Evolutionary conservation across 1,139 yeast species (phyloP), one percentile per base, ranked within the genome.

Genomic region (Kurtzmaniella natalensis): DNA sequence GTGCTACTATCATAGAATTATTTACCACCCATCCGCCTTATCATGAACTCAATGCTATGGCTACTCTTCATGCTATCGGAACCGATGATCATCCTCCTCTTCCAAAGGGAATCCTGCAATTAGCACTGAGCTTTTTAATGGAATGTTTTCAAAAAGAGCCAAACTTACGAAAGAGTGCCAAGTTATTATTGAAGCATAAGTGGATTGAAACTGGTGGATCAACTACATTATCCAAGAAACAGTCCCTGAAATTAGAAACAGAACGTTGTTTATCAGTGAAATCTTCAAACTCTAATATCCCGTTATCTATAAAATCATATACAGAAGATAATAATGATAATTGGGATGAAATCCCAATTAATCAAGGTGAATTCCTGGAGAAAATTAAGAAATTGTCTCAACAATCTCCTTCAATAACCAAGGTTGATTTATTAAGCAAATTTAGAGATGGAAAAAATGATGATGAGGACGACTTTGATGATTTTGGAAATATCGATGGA

Each of bases 61-160:
- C 94, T 1, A 89, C 96, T 0, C 69, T 92, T 43, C 95, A 86
- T 61, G 95, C 96, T 0, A 87, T 89, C 36, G 96, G 94, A 2
- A 80, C 87, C 13, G 95, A 88, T 39, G 81, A 78, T 7, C 78
- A 76, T 43, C 92, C 94, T 2, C 87, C 89, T 0, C 59, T 86
- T 15, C 96, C 97, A 0, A 70, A 66, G 27, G 72, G 64, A 24
- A 60, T 76, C 6, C 70, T 86, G 2, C 64, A 70, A 1, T 48
- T 55, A 25, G 79, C 74, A 4, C 66, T 70, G 35, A 88, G 83
- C 44, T 85, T 92, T 47, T 58, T 88, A 11, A 50, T 73, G 37
- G 77, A 74, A 38, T 92, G 97, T 53, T 87, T 89, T 45, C 88
- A 83, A 46, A 81, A 81, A 48, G 81, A 81, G 44, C 87, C 92